Evolutionary conservation across 2,329 filamentous ascomycete genomes (phyloP), one percentile per base, ranked within the genome.

Genomic region (Alternaria sp.): DNA sequence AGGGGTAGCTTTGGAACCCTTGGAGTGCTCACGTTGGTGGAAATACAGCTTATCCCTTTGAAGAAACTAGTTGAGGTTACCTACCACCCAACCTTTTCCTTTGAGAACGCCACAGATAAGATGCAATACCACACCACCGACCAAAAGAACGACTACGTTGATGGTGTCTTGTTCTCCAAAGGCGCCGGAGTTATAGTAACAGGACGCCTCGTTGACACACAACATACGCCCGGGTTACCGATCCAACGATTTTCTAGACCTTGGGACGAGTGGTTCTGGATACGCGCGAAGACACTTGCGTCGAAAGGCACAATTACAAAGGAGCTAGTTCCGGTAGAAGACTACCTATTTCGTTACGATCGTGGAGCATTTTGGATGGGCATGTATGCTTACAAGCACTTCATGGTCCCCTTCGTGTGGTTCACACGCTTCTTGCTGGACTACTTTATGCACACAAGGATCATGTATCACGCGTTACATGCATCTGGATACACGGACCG

Each of bases 231-330:
- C 0, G 61, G 57, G 8, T 51, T 68, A n/a, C 67, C 66, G 3
- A 17, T 78, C 2, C 70, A 74, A 26, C 68, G 68, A 17, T 90
- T 91, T 73, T 84, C 82, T 2, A 78, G 83, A 2, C 78, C 84
- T 0, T 78, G 74, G 31, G 88, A 93, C 62, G 85, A 87, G 2
- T 93, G 90, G 90, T 93, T 91, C 73, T 92, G 90, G 62, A 78
- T 91, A 0, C 89, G 90, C 63, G 88, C 85, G 5, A 58, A 59
- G 45, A 60, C 50, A 2, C 52, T 69, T 17, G 55, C 62, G 0
- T 31, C 51, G 3, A 62, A 58, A 14, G 39, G 44, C 7, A 55
- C 49, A 7, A 42, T 66, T 3, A 63, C 62, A 0, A 70, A 60
- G 1, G 82, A 84, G 60, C 65, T 76, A 9, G 79, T 84, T 0